Conservation (phyloP, 371 early-diverging fungal species). For the Globomyces sp. region DNA sequence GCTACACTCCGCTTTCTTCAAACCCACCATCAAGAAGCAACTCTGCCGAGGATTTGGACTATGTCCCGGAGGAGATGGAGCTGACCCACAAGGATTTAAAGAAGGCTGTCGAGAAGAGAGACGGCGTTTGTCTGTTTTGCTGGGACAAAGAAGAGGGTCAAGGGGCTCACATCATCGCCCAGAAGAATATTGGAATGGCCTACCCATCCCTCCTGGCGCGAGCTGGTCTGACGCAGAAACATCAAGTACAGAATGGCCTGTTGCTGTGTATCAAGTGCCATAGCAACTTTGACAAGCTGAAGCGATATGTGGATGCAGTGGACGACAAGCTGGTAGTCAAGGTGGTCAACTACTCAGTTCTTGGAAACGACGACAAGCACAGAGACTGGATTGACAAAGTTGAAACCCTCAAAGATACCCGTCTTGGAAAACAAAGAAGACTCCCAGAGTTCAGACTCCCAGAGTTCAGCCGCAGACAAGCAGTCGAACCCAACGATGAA, state of each 20-base stretch:
- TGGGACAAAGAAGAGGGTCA: background rate
- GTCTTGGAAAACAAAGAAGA: background rate
- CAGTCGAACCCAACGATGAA: background rate
- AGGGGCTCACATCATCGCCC: background rate
- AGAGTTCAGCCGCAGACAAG: background rate
- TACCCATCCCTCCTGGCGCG: background rate
- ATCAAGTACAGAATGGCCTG: background rate
- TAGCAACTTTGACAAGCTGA: background rate
- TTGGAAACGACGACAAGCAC: constrained; percentile 11
- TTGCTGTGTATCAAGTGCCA: background rate
- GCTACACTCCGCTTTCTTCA: background rate
- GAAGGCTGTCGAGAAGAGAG: background rate
- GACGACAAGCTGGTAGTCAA: constrained; percentile 18
- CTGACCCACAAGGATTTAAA: background rate
- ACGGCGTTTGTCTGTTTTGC: constrained; percentile 5
- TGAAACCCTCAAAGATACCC: background rate
- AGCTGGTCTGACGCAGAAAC: background rate
- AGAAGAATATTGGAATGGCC: background rate
- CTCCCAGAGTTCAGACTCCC: background rate
- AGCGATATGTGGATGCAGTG: constrained; percentile 23
- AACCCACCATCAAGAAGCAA: background rate
- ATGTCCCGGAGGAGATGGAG: background rate
- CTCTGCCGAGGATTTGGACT: background rate
- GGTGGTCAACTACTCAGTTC: constrained; percentile 18
- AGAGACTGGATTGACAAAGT: background rate